Evolutionary conservation across 768 basidiomycete genomes (phyloP).

Genomic region (Galerina marginata): DNA sequence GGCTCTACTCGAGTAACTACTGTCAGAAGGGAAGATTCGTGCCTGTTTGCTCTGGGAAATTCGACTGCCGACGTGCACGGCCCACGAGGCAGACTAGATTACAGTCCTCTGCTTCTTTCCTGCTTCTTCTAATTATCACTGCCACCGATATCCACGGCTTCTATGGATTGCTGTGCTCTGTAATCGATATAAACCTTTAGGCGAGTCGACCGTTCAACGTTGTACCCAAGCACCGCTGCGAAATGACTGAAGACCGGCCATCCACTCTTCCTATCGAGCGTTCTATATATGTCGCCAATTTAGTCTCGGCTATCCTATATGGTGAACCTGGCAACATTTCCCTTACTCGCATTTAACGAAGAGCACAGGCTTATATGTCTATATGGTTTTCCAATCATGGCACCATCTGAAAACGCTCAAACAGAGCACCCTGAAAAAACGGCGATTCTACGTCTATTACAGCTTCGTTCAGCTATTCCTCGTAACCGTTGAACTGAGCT

Average conservation of each 20-base stretch:
- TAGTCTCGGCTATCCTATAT: background rate
- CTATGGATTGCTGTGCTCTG: too few relatives aligned
- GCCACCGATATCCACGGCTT: too few relatives aligned
- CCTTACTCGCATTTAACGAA: background rate
- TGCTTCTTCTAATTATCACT: too few relatives aligned
- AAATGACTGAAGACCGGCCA: background rate
- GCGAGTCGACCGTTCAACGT: too few relatives aligned
- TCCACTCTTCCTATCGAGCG: background rate
- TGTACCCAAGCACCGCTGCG: too few relatives aligned
- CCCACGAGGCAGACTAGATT: too few relatives aligned
- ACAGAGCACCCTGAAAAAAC: background rate
- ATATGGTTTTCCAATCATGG: conserved; percentile 5
- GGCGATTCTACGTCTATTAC: background rate
- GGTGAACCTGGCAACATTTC: background rate
- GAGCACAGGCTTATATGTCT: background rate
- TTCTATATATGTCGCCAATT: background rate
- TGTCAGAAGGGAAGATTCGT: too few relatives aligned
- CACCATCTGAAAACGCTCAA: background rate
- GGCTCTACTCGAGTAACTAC: too few relatives aligned
- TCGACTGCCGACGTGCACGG: too few relatives aligned
- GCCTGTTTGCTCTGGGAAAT: too few relatives aligned
- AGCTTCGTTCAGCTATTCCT: background rate
- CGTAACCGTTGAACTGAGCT: background rate
- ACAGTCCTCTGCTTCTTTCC: too few relatives aligned
- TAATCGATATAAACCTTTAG: too few relatives aligned